Evolutionary conservation across 192 early-diverging fungal species (phyloP), one percentile per base, ranked within the genome.

Genomic region (Glomus cerebriforme): DNA sequence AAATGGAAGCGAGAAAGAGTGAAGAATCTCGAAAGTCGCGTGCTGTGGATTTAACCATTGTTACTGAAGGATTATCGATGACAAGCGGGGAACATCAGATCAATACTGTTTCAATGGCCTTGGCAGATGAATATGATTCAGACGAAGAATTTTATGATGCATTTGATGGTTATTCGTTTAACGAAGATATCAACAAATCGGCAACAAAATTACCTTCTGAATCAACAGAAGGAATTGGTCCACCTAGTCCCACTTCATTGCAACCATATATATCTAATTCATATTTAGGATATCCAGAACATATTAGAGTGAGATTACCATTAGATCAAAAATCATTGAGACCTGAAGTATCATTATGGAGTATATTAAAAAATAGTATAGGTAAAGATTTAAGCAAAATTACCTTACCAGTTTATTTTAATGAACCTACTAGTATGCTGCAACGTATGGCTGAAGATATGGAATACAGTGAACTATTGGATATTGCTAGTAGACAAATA

Each of bases 381-480:
- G 95, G 95, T 69, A 96, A 92, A 86, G 93, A 97, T 73, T 82
- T 97, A 79, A 88, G 88, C 37, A 92, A 93, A 77, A 91, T 97
- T 54, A 94, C 94, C 0, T 86, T 97, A 37, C 95, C 95, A 1
- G 95, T 96, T 12, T 92, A 93, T 78, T 95, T 96, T 86, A 95
- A 95, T 82, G 95, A 96, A 81, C 95, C 95, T 0, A 90, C 93
- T 1, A 91, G 90, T 26, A 92, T 95, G 87, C 78, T 96, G 84
- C 95, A 97, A 83, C 86, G 94, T 63, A 93, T 96, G 87, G 90
- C 92, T 27, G 95, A 94, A 76, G 92, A 94, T 82, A 91, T 95
- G 77, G 94, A 97, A 82, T 97, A 94, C 81, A 89, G 90, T 81
- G 93, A 95, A 59, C 68, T 97, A 47, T 85, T 97, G 12, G 92